Base-by-base conservation (phyloP, 1,139 yeast genomes). In the Nakaseomyces bracarensis region DNA sequence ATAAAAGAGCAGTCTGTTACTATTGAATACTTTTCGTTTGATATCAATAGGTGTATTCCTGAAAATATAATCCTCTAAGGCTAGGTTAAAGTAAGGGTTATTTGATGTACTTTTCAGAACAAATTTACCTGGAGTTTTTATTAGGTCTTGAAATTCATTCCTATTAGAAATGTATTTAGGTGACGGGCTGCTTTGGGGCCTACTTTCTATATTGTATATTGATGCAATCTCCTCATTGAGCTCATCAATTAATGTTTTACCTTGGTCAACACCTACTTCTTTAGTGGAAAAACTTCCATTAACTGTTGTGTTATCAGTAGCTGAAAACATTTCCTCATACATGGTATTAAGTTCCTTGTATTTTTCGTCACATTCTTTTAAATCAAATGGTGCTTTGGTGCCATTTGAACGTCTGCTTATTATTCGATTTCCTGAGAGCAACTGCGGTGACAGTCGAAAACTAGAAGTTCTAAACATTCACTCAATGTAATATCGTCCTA, bases 21-120 rank as follows among this genome's bases (percentile, higher is more conserved):
- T 66, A 31, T 41, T 21, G 47, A 46, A 34, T 40, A 39, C 3
- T 49, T 51, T 18, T 25, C 46, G 4, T 51, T 67, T 60, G 14
- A 28, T 38, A 9, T 37, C 40, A 3, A 67, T 47, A 0, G 91
- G 89, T 65, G 83, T 77, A 22, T 71, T 60, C 41, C 71, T 71
- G 61, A 84, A 91, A 1, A 91, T 65, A 55, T 75, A 82, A 50
- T 84, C 84, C 54, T 93, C 99, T 5, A 87, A 58, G 1, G 96
- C 89, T 10, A 93, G 68, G 56, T 93, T 93, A 39, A 76, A 54
- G 53, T 70, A 77, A 2, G 98, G 97, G 54, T 82, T 74, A 5
- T 64, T 56, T 14, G 77, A 61, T 10, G 48, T 15, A 42, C 65
- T 60, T 30, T 47, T 43, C 2, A 60, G 25, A 9, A 60, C 41